Percentiles rank a stretch among this genome's conserved stretches.
phyloP scores from a whole-genome alignment of 2,329 filamentous ascomycete species.

The Botryosphaeria dothidea region DNA sequence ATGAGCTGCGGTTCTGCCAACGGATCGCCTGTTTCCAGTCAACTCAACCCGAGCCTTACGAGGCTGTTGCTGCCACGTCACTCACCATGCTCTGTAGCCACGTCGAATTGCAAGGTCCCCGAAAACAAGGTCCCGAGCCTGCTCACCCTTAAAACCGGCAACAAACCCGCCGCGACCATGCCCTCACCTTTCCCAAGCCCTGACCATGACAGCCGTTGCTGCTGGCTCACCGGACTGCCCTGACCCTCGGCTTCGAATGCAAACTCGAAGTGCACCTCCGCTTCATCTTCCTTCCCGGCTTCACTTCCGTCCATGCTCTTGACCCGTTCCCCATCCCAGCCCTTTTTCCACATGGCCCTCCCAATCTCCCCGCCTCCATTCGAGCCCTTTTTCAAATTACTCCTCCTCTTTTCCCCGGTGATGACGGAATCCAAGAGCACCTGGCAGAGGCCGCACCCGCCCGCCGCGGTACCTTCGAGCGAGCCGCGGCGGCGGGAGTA shows the following conservation, averaged over 20 bases:
- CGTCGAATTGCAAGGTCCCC: slow-evolving; percentile 9
- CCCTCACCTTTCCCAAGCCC: neutral
- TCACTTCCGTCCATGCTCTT: neutral
- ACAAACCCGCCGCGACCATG: neutral
- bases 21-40: slow-evolving; percentile 4
- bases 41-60: neutral
- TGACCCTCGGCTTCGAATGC: neutral
- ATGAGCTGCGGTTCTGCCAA: neutral
- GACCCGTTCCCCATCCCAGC: neutral
- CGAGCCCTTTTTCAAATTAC: neutral
- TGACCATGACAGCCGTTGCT: neutral
- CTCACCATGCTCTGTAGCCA: slow-evolving; percentile 15
- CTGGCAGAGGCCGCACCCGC: slow-evolving; percentile 6
- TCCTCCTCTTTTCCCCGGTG: neutral
- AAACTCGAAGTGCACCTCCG: slow-evolving; percentile 3
- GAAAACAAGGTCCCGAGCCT: slow-evolving; percentile 7
- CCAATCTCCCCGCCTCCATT: neutral
- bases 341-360: neutral
- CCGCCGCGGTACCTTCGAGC: neutral
- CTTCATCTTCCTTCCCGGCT: neutral
- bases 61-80: neutral
- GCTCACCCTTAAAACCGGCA: slow-evolving; percentile 1
- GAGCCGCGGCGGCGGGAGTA: neutral
- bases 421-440: slow-evolving; percentile 5
- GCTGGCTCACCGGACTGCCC: neutral